Base-by-base conservation (phyloP, 176 grass and related monocot species). In the Paspalum notatum region DNA sequence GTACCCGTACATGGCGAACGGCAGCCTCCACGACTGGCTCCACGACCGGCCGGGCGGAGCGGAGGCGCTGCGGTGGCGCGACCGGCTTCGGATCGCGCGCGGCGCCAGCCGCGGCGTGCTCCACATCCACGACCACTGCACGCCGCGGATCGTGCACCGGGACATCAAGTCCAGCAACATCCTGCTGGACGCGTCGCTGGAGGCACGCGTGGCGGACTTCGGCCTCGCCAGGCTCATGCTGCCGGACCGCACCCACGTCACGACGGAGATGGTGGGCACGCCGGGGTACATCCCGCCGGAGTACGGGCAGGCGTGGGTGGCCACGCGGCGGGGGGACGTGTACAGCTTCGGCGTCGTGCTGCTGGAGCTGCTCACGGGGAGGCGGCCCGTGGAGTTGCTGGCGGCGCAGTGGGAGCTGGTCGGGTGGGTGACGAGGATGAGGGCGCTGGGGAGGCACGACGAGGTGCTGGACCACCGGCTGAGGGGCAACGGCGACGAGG, bases 81-180 rank as follows among this genome's bases (percentile, higher is more conserved):
- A 61, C 8, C 68, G 90, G 32, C 75, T 86, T 7, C 79, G 73
- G 32, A 86, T 92, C 57, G 86, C 86, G 24, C 69, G 58, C 0
- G 83, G 90, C 1, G 62, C 83, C 2, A 69, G 74, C 65, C 83
- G 90, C 75, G 90, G 86, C 43, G 70, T 92, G 62, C 71, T 79
- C 53, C 77, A 89, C 87, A 89, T 92, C 75, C 90, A 89, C 78
- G 80, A 89, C 42, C 65, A 17, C 21, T 92, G 83, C 75, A 71
- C 44, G 66, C 90, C 90, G 20, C 90, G 76, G 42, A 94, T 97
- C 75, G 86, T 97, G 67, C 94, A 93, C 80, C 83, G 94, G 17
- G 91, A 93, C 82, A 90, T 93, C 75, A 97, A 97, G 89, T 97
- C 93, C 8, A 85, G 85, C 83, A 93, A 97, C 84, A 97, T 97